phyloP scores from a whole-genome alignment of 176 grass and related monocot species.

The Poa pratensis region DNA sequence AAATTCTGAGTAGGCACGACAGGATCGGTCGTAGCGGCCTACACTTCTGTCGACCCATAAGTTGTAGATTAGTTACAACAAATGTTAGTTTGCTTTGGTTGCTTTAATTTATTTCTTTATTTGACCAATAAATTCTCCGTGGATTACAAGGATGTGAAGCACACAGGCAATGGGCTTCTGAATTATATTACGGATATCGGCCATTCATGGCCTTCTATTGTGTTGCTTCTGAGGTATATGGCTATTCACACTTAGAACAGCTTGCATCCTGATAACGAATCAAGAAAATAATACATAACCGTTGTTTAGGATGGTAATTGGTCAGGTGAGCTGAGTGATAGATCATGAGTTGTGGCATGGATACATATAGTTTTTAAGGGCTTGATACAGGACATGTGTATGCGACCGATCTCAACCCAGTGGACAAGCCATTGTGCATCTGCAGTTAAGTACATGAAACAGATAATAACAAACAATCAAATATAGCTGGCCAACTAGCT shows the following conservation, averaged over 20 bases:
- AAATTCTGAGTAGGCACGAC: conserved; percentile 53
- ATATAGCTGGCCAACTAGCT: no score
- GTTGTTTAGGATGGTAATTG: not conserved
- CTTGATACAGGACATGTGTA: not conserved
- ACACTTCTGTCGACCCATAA: conserved; percentile 66
- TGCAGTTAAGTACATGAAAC: not conserved
- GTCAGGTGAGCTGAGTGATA: not conserved
- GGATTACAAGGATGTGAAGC: conserved; percentile 72
- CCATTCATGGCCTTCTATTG: conserved; percentile 95
- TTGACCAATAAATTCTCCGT: conserved; percentile 15
- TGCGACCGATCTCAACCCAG: not conserved
- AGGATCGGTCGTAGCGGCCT: conserved; percentile 75
- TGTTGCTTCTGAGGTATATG: conserved; percentile 87
- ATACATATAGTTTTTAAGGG: not conserved
- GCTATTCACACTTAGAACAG: not conserved
- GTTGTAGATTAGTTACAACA: not conserved
- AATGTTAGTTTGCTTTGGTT: conserved; percentile 35
- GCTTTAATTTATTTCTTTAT: not conserved
- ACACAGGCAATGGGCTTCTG: conserved; percentile 84
- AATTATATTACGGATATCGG: conserved; percentile 78
- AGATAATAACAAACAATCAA: no score
- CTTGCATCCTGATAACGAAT: not conserved
- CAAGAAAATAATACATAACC: not conserved
- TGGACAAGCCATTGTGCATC: no score
- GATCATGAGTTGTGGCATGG: not conserved